A percentile compares a stretch with the other conserved stretches of the same genome.
Evolutionary conservation across 352 stramenopile genomes (phyloP).

Genomic region (Pythium apleroticum): DNA sequence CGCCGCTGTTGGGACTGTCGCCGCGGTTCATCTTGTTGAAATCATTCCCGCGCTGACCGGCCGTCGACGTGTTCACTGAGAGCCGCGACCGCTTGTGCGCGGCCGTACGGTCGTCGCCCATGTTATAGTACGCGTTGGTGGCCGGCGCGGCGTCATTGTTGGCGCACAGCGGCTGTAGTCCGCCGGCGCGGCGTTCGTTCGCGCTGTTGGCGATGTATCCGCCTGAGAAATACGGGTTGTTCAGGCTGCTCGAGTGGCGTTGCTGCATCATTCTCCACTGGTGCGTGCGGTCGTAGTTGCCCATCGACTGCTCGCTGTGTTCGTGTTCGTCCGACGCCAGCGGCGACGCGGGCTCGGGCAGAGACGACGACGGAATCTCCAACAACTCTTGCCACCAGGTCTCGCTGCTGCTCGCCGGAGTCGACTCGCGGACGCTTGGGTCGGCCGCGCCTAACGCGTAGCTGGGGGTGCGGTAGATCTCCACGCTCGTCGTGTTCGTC

Average conservation of each 20-base stretch:
- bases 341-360: constrained; percentile 16
- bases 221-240: constrained; percentile 17
- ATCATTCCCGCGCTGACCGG: neutral
- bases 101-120: constrained; percentile 1
- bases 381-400: constrained; percentile 21
- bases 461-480: neutral
- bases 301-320: constrained; percentile 31
- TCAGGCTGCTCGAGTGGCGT: constrained; percentile 29
- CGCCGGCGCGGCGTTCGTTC: constrained; percentile 3
- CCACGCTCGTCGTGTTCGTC: neutral
- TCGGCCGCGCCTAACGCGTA: neutral
- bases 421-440: neutral
- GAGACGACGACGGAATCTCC: constrained; percentile 7
- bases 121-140: neutral
- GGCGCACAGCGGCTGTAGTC: constrained; percentile 7
- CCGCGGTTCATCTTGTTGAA: neutral
- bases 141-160: constrained; percentile 5
- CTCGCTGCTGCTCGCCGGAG: neutral
- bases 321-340: neutral
- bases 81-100: constrained; percentile 14
- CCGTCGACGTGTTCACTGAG: neutral
- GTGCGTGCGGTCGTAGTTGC: constrained; percentile 57
- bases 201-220: constrained; percentile 10
- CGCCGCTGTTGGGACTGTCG: neutral
- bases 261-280: constrained; percentile 50